phyloP scores from a whole-genome alignment of 208 protist genomes.

The Leishmania mexicana region DNA sequence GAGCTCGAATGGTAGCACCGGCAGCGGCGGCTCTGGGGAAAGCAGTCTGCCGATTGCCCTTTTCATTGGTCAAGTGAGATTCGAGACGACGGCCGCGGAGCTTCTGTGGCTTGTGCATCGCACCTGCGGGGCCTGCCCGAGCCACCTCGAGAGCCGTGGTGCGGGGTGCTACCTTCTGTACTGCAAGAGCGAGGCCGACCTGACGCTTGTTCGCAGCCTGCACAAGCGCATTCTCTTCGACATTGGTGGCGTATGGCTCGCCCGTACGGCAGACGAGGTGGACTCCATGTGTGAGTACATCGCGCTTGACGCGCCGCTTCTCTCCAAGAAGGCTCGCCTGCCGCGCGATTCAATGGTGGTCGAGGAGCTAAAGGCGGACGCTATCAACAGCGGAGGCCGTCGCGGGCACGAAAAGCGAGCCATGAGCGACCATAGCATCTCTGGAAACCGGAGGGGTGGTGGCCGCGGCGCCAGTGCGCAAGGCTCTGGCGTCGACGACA shows the following conservation, averaged over 20 bases:
- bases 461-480: not conserved
- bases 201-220: constrained; percentile 61
- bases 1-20: constrained; percentile 10
- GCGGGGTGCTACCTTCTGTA: constrained; percentile 81
- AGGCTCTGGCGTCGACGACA: not conserved
- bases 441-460: constrained; percentile 1
- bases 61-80: constrained; percentile 87
- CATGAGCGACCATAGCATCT: constrained; percentile 1
- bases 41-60: constrained; percentile 39
- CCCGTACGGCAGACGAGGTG: constrained; percentile 65
- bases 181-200: constrained; percentile 64
- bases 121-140: constrained; percentile 55
- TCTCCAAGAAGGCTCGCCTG: constrained; percentile 65
- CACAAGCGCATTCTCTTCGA: constrained; percentile 89
- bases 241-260: constrained; percentile 80
- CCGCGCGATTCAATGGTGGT: constrained; percentile 84
- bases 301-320: constrained; percentile 53
- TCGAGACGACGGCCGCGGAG: constrained; percentile 78
- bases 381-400: constrained; percentile 7
- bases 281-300: constrained; percentile 84
- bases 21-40: constrained; percentile 13
- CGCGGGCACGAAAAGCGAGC: constrained; percentile 27
- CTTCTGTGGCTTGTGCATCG: constrained; percentile 82
- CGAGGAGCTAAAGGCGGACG: constrained; percentile 73
- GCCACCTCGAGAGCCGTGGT: constrained; percentile 69